A percentile compares a stretch with the other conserved stretches of the same genome.
These are phyloP conservation scores for Nicotiana obtusifolia DNA, from an alignment of 257 asterid genomes.

Conservation along the genomic window DNA sequence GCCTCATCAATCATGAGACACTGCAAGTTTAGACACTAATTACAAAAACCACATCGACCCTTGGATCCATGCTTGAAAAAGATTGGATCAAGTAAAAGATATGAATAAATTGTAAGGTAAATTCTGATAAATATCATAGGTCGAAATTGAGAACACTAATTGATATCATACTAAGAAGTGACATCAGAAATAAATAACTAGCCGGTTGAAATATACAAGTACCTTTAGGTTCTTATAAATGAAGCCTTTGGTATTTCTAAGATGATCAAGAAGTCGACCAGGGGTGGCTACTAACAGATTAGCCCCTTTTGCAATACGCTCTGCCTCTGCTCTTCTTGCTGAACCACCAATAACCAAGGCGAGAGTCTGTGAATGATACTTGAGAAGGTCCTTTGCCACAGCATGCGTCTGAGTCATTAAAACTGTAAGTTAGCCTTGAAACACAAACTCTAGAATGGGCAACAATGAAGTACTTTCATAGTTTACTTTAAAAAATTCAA, in stretches of 20 bases:
- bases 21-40: conserved; percentile 44
- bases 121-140: neutral
- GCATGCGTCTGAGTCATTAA: conserved; percentile 65
- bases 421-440: neutral
- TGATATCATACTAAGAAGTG: neutral
- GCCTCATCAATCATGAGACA: conserved; percentile 95
- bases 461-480: neutral
- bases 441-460: neutral
- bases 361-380: conserved; percentile 85
- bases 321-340: conserved; percentile 75
- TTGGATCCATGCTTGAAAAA: neutral
- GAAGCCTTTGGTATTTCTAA: conserved; percentile 82
- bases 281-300: conserved; percentile 85
- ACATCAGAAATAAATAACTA: neutral
- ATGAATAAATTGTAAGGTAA: neutral
- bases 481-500: neutral
- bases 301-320: conserved; percentile 71
- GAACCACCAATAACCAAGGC: conserved; percentile 81
- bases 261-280: conserved; percentile 97
- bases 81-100: neutral
- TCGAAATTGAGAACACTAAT: neutral
- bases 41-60: conserved; percentile 1
- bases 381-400: conserved; percentile 82
- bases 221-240: conserved; percentile 81
- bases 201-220: neutral